phyloP scores from a whole-genome alignment of 768 basidiomycete genomes.

The Suillus tomentosus region DNA sequence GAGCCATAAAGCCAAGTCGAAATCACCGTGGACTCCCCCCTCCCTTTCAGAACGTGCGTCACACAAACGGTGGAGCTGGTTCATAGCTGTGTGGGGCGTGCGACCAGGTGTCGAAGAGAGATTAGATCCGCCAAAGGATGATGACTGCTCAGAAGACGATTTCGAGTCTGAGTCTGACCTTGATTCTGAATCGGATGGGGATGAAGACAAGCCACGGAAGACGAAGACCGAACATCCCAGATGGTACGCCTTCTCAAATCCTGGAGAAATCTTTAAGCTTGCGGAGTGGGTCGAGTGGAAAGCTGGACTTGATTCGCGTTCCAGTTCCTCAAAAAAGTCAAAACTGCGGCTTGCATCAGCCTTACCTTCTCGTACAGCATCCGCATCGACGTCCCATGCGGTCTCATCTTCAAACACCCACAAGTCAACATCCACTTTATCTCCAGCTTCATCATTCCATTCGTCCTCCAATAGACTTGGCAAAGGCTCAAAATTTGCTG shows the following conservation, averaged over 20 bases:
- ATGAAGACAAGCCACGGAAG: conserved; percentile 29
- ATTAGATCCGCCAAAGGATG: conserved; percentile 17
- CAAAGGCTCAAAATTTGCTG: neutral
- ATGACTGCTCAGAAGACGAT: conserved; percentile 23
- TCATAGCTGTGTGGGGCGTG: conserved; percentile 74
- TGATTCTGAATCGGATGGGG: conserved; percentile 29
- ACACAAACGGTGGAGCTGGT: conserved; percentile 72
- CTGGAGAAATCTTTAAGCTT: conserved; percentile 62
- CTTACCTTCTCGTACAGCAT: neutral
- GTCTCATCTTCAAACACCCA: neutral
- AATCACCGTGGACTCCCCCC: conserved; percentile 42
- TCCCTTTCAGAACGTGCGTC: conserved; percentile 52
- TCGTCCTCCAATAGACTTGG: neutral
- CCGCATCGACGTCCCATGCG: neutral
- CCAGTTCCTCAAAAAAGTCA: neutral
- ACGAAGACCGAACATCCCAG: neutral
- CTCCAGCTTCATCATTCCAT: neutral
- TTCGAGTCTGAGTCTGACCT: conserved; percentile 25
- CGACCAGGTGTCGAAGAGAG: conserved; percentile 39
- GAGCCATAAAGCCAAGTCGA: conserved; percentile 32
- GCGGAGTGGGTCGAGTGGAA: conserved; percentile 65
- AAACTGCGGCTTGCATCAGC: neutral
- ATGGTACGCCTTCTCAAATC: conserved; percentile 82
- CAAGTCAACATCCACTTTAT: neutral
- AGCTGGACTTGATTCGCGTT: conserved; percentile 37